These are phyloP conservation scores for Helminthosporium solani DNA, from an alignment of 2,329 filamentous ascomycete genomes.

Conservation along the genomic window DNA sequence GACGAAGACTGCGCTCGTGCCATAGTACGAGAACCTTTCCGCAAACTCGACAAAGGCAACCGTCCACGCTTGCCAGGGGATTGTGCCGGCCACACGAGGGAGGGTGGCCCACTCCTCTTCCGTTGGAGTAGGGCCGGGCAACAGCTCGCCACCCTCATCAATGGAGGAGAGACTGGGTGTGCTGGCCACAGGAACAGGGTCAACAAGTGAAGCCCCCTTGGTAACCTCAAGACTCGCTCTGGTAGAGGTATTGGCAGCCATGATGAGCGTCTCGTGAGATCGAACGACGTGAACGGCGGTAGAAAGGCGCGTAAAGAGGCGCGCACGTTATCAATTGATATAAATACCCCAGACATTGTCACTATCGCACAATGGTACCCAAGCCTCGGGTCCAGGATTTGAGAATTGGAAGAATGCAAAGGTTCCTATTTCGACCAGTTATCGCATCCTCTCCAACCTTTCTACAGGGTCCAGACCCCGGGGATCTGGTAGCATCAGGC, in stretches of 20 bases:
- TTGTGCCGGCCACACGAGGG: slow-evolving; percentile 36
- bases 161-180: slow-evolving; percentile 17
- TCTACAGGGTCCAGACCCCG: slow-evolving; percentile 1
- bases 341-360: neutral
- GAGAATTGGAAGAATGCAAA: neutral
- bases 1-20: slow-evolving; percentile 40
- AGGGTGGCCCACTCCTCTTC: slow-evolving; percentile 41
- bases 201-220: slow-evolving; percentile 29
- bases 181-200: slow-evolving; percentile 28
- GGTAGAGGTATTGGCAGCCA: slow-evolving; percentile 25
- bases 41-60: slow-evolving; percentile 40
- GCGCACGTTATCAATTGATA: neutral
- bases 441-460: neutral
- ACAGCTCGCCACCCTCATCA: slow-evolving; percentile 19
- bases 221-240: slow-evolving; percentile 36
- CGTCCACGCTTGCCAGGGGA: slow-evolving; percentile 40
- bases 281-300: neutral
- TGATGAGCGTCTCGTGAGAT: slow-evolving; percentile 6
- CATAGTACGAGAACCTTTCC: slow-evolving; percentile 42
- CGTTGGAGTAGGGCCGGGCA: slow-evolving; percentile 33
- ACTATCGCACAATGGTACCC: neutral
- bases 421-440: neutral
- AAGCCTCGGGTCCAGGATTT: neutral
- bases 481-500: slow-evolving; percentile 1
- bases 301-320: neutral